These are phyloP conservation scores for Leccinum pellstonianum DNA, from an alignment of 768 basidiomycete genomes.

Conservation along the genomic window DNA sequence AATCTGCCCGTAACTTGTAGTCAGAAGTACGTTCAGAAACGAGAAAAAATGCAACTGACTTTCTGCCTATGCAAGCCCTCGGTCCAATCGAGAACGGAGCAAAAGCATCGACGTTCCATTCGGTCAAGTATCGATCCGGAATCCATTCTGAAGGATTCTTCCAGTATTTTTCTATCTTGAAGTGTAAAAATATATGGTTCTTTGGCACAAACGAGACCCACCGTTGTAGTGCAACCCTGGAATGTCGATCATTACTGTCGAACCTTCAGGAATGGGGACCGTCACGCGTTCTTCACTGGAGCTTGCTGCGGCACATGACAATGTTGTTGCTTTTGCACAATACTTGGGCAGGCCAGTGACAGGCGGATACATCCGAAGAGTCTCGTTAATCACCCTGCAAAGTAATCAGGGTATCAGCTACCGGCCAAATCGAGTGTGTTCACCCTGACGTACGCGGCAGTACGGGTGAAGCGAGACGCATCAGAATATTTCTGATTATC, in stretches of 20 bases:
- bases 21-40: neutral
- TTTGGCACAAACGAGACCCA: neutral
- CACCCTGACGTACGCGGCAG: neutral
- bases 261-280: neutral
- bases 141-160: neutral
- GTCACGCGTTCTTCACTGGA: neutral
- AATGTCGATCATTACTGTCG: neutral
- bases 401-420: neutral
- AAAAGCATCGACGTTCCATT: neutral
- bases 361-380: neutral
- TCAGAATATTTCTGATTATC: neutral
- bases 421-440: neutral
- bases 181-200: no score
- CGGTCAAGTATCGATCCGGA: neutral
- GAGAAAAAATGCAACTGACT: neutral
- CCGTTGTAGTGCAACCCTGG: neutral
- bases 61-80: conserved; percentile 1
- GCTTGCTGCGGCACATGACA: neutral
- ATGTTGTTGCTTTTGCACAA: neutral
- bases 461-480: neutral
- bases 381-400: neutral
- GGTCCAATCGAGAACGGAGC: neutral
- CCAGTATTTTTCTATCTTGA: neutral
- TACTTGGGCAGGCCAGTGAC: neutral
- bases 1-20: neutral